Conservation (phyloP, 331 rosid species). For the Prunus yedoensis region DNA sequence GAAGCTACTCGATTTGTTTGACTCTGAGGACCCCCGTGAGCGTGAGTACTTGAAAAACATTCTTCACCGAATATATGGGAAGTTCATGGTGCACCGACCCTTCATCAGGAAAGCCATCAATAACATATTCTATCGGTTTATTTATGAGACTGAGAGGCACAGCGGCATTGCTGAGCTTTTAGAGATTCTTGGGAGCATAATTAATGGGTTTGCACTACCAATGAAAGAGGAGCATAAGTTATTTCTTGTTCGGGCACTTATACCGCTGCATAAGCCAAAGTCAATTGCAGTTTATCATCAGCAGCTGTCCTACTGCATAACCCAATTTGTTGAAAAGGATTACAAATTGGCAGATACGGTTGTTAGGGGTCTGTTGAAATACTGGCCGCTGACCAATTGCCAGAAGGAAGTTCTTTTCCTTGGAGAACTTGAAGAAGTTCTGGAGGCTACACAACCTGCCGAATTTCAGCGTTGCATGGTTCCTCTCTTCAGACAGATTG, state of each 20-base stretch:
- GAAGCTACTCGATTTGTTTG: constrained; percentile 85
- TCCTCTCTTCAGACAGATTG: constrained; percentile 85
- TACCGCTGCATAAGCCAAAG: constrained; percentile 96
- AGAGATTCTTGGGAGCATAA: constrained; percentile 97
- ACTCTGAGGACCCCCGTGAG: constrained; percentile 91
- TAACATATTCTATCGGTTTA: constrained; percentile 86
- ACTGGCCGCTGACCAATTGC: constrained; percentile 91
- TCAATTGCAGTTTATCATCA: constrained; percentile 71
- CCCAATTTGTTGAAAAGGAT: constrained; percentile 97
- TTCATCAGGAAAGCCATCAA: constrained; percentile 89
- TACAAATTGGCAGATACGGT: constrained; percentile 87
- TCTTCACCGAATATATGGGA: constrained; percentile 89
- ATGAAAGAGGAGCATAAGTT: constrained; percentile 98
- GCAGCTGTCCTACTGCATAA: constrained; percentile 89
- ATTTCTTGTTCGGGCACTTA: constrained; percentile 87
- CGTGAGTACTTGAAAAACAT: constrained; percentile 92
- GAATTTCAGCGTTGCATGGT: constrained; percentile 98
- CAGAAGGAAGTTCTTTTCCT: constrained; percentile 95
- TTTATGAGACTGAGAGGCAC: constrained; percentile 89
- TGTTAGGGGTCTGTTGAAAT: constrained; percentile 85
- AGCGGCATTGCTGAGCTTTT: constrained; percentile 91
- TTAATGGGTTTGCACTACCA: constrained; percentile 95
- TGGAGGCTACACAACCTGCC: constrained; percentile 85
- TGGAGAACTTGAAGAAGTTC: constrained; percentile 96
- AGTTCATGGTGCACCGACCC: constrained; percentile 97